Base-by-base conservation (phyloP, 805 yeast species). In the Phaffomyces thermotolerans region DNA sequence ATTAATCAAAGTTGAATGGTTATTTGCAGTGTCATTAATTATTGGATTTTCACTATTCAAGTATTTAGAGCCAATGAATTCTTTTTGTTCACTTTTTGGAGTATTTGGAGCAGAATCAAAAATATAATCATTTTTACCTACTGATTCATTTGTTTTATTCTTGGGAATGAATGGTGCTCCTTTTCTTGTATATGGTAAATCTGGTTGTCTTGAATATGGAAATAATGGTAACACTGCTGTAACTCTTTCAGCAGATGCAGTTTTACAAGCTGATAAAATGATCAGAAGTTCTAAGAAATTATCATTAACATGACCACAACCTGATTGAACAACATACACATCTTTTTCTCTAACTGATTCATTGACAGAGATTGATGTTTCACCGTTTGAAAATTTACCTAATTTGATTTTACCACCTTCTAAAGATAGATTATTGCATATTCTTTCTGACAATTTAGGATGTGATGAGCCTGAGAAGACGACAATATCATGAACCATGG, bases 341-440 rank as follows among this genome's bases (percentile, higher is more conserved):
- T 93, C 97, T 64, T 93, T 93, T 52, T 90, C 98, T 58, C 99
- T 75, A 22, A 93, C 98, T 12, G 95, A 84, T 56, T 89, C 95
- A 43, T 75, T 73, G 44, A 93, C 78, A 44, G 82, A 84, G 46
- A 93, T 87, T 25, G 91, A 81, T 4, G 96, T 90, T 60, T 93
- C 99, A 42, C 99, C 99, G 60, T 93, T 93, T 48, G 91, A 82
- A 58, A 78, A 77, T 59, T 81, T 81, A 47, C 77, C 77, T 45
- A 81, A 69, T 37, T 70, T 69, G 15, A 84, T 85, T 24, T 73
- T 69, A 7, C 95, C 90, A 45, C 78, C 76, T 22, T 80, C 80
- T 14, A 89, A 68, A n/a, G 88, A 81, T 37, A 93, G 67, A 55
- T 81, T 81, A 12, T 76, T 73, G 64, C 96, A 88, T 35, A 93